Evolutionary conservation across 306 rosid genomes (phyloP), one percentile per base, ranked within the genome.

Genomic region (Dryas drummondii): DNA sequence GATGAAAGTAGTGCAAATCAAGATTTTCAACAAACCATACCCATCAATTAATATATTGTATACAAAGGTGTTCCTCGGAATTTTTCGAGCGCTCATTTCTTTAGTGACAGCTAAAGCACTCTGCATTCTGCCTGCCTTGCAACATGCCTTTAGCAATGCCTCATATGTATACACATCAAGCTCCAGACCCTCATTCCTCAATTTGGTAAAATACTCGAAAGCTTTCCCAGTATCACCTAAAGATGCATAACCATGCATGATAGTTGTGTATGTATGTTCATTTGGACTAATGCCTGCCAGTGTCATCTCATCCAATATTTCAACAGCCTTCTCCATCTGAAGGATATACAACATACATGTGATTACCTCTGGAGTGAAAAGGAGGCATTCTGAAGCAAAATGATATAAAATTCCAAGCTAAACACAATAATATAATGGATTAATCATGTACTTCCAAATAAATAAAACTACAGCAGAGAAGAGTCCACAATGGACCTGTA

Each of bases 41-140:
- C 98, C 98, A 77, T 94, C 98, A 80, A 94, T 89, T 49, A 94
- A 85, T 73, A 94, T 94, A 87, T 94, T 94, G 83, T 94, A 94
- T 50, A 94, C 87, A 55, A 88, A 94, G 74, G 97, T 86, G 85
- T 94, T 94, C 84, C 97, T 86, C 9, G 91, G 97, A 74, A 94
- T 91, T 41, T 86, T 85, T 77, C 75, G 88, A 74, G 88, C 88
- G 83, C 88, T 87, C 97, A 94, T 94, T 84, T 94, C 91, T 87
- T 87, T 90, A 55, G 97, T 91, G 77, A 94, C 97, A 41, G 91
- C 98, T 64, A 94, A 81, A 69, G 98, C 98, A 76, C 97, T 90
- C 87, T 94, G 98, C 98, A 91, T 94, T 84, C 96, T 82, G 71
- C 98, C 98, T 48, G 98, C 84, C 86, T 94, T 94, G 88, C 98